Evolutionary conservation across 352 stramenopile genomes (phyloP), one percentile per base, ranked within the genome.

Genomic region (Phytopythium montanum): DNA sequence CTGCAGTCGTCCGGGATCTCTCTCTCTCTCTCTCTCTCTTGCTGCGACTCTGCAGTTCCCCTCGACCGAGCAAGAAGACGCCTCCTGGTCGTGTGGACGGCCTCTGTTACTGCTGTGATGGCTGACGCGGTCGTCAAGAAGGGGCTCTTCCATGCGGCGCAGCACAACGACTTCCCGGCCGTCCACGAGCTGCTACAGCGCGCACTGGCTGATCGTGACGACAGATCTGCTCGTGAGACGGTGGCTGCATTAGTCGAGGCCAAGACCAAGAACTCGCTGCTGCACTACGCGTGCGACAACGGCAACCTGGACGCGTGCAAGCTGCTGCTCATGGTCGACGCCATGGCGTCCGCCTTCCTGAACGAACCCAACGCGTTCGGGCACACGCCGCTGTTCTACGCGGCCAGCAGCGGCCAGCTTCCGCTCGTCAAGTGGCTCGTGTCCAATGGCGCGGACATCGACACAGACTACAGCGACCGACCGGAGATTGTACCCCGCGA

Each of bases 381-480:
- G 0, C 85, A 92, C 60, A 92, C 85, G 9, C 80, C 85, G 16
- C 55, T 94, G 16, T 94, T 91, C 54, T 94, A 94, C 55, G 85
- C 82, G 1, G 72, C 82, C 7, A 90, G 81, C 44, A 90, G 77
- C 21, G 85, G 85, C 14, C 75, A 86, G 2, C 55, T 92, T 1
- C 60, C 82, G n/a, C 62, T 94, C 5, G 79, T 94, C 56, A 94
- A 94, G 55, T 92, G 85, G 85, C 65, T 94, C 46, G 76, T 94
- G 50, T 94, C 85, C 3, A 92, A 92, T 31, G 82, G 85, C 31
- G 81, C 85, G 0, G 85, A 94, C 51, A 91, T 94, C 31, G 85
- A 94, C 59, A 87, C 70, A 13, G 85, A 94, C 64, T 92, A 90
- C 59, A 92, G 79, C 46, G 75, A 87, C 52, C 75, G 71, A 7